phyloP scores from a whole-genome alignment of 2,329 filamentous ascomycete genomes.

The Aspergillus aculeatinus region DNA sequence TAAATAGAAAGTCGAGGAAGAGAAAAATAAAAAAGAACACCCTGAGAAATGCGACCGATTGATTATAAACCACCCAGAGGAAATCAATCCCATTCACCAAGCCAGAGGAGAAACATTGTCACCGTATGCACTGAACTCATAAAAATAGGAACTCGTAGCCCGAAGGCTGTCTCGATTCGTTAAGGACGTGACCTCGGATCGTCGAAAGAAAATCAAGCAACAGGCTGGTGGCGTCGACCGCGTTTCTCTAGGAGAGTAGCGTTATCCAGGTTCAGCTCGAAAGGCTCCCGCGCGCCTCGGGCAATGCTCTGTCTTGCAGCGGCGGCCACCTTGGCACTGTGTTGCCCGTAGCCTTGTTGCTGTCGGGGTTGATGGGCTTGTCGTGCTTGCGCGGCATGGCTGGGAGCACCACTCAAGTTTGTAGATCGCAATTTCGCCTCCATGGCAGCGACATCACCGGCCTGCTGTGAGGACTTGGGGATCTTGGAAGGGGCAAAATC shows the following conservation, averaged over 20 bases:
- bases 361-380: slow-evolving; percentile 54
- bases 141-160: slow-evolving; percentile 10
- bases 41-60: neutral
- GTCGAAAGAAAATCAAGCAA: slow-evolving; percentile 19
- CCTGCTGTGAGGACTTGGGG: slow-evolving; percentile 59
- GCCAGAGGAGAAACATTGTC: neutral
- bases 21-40: slow-evolving; percentile 7
- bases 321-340: slow-evolving; percentile 78
- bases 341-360: slow-evolving; percentile 76
- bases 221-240: slow-evolving; percentile 43
- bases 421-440: slow-evolving; percentile 86
- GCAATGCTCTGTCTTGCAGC: slow-evolving; percentile 80
- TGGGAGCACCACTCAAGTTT: slow-evolving; percentile 61
- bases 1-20: neutral
- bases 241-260: slow-evolving; percentile 81
- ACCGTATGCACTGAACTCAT: slow-evolving; percentile 12
- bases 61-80: slow-evolving; percentile 10
- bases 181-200: slow-evolving; percentile 1
- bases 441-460: slow-evolving; percentile 66
- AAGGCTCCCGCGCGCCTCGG: slow-evolving; percentile 72
- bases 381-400: slow-evolving; percentile 62
- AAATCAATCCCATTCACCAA: slow-evolving; percentile 1
- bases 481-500: slow-evolving; percentile 60
- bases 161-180: slow-evolving; percentile 4
- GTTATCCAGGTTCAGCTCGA: slow-evolving; percentile 89